These are phyloP conservation scores for Boletus rufocinnamomeus DNA, from an alignment of 768 basidiomycete genomes.

Conservation along the genomic window DNA sequence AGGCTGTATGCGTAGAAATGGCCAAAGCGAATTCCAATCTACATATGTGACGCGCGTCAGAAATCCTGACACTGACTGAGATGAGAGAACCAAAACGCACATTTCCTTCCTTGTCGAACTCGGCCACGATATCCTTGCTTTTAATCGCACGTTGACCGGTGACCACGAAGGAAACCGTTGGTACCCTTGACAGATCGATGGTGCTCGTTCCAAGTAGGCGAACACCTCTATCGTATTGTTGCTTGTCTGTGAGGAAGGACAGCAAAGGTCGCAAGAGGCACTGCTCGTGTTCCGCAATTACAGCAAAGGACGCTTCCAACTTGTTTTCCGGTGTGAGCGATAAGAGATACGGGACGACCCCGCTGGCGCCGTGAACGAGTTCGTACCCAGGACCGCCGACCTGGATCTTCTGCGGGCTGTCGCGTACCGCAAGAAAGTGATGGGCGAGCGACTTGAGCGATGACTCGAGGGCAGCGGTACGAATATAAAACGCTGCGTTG, in stretches of 20 bases:
- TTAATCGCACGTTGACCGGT: slow-evolving; percentile 53
- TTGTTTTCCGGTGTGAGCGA: slow-evolving; percentile 53
- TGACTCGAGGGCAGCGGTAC: slow-evolving; percentile 44
- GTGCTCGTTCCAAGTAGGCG: slow-evolving; percentile 64
- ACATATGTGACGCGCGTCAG: background rate
- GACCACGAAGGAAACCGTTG: slow-evolving; percentile 75
- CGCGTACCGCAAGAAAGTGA: slow-evolving; percentile 60
- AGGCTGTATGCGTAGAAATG: slow-evolving; percentile 78
- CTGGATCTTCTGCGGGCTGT: slow-evolving; percentile 61
- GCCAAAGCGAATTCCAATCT: slow-evolving; percentile 80
- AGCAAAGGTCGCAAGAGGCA: slow-evolving; percentile 55
- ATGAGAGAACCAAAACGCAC: slow-evolving; percentile 44
- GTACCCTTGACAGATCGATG: slow-evolving; percentile 47
- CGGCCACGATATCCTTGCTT: slow-evolving; percentile 63
- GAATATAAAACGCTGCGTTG: slow-evolving; percentile 64
- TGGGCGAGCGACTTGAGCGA: slow-evolving; percentile 64
- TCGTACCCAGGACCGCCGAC: slow-evolving; percentile 79
- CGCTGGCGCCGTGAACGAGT: slow-evolving; percentile 59
- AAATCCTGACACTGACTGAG: background rate
- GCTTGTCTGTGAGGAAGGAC: slow-evolving; percentile 50
- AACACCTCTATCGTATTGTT: slow-evolving; percentile 58
- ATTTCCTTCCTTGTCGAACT: slow-evolving; percentile 62
- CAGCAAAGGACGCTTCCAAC: slow-evolving; percentile 53
- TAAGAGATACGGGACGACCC: slow-evolving; percentile 62
- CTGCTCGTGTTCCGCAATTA: slow-evolving; percentile 65